Percentiles rank a stretch among this genome's conserved stretches.
Conservation (phyloP, 495 filamentous ascomycete genomes). For the Penicillium turbatum region DNA sequence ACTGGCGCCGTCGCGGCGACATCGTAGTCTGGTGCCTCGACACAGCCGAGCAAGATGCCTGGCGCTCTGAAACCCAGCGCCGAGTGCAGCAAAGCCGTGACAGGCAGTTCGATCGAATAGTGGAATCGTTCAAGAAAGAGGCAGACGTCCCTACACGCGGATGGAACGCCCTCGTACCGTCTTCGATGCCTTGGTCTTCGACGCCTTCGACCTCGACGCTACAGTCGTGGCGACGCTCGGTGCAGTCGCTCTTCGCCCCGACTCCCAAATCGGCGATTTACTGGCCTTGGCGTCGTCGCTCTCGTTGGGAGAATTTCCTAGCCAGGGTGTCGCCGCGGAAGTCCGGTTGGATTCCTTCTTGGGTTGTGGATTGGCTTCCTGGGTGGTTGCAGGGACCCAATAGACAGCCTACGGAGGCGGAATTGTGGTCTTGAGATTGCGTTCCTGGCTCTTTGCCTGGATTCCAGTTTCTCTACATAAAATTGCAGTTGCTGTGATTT, state of each 20-base stretch:
- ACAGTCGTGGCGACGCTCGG: conserved; percentile 10
- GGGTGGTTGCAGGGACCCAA: conserved; percentile 10
- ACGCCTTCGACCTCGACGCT: conserved; percentile 5
- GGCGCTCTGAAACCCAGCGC: conserved; percentile 25
- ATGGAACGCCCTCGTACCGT: conserved; percentile 17
- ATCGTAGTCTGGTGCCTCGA: conserved; percentile 75
- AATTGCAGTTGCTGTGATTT: neutral
- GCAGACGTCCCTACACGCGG: conserved; percentile 15
- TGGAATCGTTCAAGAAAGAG: conserved; percentile 28
- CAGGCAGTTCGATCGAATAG: conserved; percentile 35
- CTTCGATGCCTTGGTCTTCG: conserved; percentile 1
- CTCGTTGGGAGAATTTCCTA: conserved; percentile 6
- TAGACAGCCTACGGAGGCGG: conserved; percentile 9
- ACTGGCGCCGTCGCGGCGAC: conserved; percentile 78
- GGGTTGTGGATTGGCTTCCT: conserved; percentile 5
- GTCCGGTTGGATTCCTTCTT: conserved; percentile 12
- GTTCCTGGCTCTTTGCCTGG: neutral
- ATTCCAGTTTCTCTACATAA: neutral
- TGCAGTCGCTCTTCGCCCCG: conserved; percentile 5
- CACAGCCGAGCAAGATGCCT: conserved; percentile 32
- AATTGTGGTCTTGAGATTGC: conserved; percentile 25
- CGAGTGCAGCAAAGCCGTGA: conserved; percentile 27
- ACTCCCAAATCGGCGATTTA: neutral
- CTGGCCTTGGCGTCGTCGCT: conserved; percentile 28
- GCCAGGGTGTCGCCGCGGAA: conserved; percentile 6